Base-by-base conservation (phyloP, 148 eudicot species). In the Nepenthes gracilis region DNA sequence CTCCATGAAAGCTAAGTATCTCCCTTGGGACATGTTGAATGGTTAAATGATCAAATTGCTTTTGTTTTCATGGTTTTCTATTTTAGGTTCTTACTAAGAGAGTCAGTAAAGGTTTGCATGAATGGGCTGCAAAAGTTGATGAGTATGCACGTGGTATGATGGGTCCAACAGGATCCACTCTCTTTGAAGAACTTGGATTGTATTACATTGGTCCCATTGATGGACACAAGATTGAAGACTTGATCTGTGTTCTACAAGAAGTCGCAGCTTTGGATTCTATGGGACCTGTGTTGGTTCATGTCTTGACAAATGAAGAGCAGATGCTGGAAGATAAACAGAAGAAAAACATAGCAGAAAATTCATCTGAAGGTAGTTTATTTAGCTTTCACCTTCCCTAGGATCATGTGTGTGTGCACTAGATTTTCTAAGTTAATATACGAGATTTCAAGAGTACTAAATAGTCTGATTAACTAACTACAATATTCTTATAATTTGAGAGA, bases 101-200 rank as follows among this genome's bases (percentile, higher is more conserved):
- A 81, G 49, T 91, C 34, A 90, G 97, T 38, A 73, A 77, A 60
- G 95, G 90, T 13, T 77, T 76, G 77, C 67, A 91, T 61, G 89
- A 91, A 69, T 87, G 97, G 97, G 91, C 97, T 47, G 97, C 97
- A 67, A 91, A 91, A 74, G 80, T 91, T 55, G 97, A 91, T 62
- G 95, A 91, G 66, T 91, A 85, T 74, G 78, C 72, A 34, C 95
- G 95, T 69, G 97, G 97, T 66, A 80, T 91, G 95, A 60, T 90
- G 40, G 97, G 95, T 55, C 97, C 95, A 43, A 72, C 83, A 63
- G 97, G 95, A 65, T 85, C 97, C 55, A 90, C 95, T 54, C 87
- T 90, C 11, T 90, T 81, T 71, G 97, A 90, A 82, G 97, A 90
- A 72, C 84, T 90, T 58, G 97, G 97, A 12, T 71, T 90, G 65